A percentile compares a stretch with the other conserved stretches of the same genome.
These are phyloP conservation scores for Cryptococcus wingfieldii DNA, from an alignment of 1,284 basidiomycete species.

Conservation along the genomic window DNA sequence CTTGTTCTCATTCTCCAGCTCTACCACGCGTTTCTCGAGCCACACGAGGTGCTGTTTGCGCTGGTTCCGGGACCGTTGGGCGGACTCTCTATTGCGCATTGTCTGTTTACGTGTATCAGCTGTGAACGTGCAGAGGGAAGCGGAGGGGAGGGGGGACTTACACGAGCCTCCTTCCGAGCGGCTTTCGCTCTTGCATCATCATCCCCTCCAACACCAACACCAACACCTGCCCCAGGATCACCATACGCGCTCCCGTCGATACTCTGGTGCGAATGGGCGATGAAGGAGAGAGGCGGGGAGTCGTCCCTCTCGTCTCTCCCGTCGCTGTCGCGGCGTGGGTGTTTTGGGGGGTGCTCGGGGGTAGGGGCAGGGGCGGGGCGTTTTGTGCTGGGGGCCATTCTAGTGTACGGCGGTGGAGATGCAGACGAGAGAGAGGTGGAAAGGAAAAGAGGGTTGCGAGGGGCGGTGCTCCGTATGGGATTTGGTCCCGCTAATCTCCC, in stretches of 20 bases:
- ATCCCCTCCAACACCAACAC: constrained; percentile 12
- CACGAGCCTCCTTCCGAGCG: constrained; percentile 40
- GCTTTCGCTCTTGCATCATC: constrained; percentile 33
- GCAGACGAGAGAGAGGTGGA: too few species aligned
- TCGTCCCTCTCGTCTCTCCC: too few species aligned
- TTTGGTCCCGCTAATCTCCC: too few species aligned
- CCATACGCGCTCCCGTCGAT: neutral
- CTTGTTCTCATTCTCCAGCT: constrained; percentile 44
- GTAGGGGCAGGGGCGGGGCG: neutral
- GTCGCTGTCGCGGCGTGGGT: neutral
- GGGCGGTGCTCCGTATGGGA: too few species aligned
- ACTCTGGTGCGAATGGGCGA: neutral
- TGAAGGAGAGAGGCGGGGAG: neutral
- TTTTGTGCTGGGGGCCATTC: neutral
- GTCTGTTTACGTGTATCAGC: constrained; percentile 20
- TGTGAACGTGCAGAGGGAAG: neutral
- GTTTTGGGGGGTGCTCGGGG: neutral
- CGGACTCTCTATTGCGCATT: constrained; percentile 44
- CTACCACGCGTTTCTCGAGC: constrained; percentile 43
- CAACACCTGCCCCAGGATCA: neutral
- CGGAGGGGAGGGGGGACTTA: constrained; percentile 16
- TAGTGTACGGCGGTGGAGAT: too few species aligned
- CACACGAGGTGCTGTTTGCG: constrained; percentile 45
- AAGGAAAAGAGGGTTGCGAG: too few species aligned
- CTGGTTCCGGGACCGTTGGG: constrained; percentile 45